A percentile compares a stretch with the other conserved stretches of the same genome.
phyloP scores from a whole-genome alignment of 1,284 basidiomycete genomes.

The Inonotus obliquus region DNA sequence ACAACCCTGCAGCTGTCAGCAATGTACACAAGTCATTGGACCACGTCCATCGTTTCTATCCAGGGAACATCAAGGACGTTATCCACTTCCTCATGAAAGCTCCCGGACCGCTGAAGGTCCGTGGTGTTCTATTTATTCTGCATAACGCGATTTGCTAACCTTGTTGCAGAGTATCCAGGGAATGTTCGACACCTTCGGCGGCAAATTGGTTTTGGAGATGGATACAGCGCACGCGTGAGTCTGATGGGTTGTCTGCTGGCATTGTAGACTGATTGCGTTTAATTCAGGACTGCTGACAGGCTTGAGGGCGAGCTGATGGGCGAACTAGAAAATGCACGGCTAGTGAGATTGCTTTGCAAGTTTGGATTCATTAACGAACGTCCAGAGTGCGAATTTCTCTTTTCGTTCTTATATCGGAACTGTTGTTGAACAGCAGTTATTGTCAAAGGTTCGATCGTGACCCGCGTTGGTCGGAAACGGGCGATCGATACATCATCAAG shows the following conservation, averaged over 20 bases:
- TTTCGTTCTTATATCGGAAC: not conserved
- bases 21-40: conserved; percentile 79
- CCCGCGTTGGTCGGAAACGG: conserved; percentile 95
- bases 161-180: conserved; percentile 53
- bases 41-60: conserved; percentile 70
- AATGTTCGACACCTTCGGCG: conserved; percentile 75
- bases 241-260: not conserved
- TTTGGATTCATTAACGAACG: conserved; percentile 98
- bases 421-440: not conserved
- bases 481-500: conserved; percentile 97
- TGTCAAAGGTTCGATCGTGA: conserved; percentile 85
- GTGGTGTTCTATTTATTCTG: conserved; percentile 16
- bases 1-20: conserved; percentile 54
- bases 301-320: conserved; percentile 82
- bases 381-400: conserved; percentile 71
- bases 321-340: conserved; percentile 94
- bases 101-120: conserved; percentile 57
- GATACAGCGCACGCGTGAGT: conserved; percentile 77
- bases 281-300: conserved; percentile 66
- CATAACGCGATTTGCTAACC: conserved; percentile 38
- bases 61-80: conserved; percentile 77
- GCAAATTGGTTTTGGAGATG: conserved; percentile 74
- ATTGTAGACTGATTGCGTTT: conserved; percentile 2
- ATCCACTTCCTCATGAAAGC: conserved; percentile 78
- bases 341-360: conserved; percentile 91